Evolutionary conservation across 768 basidiomycete species (phyloP), one percentile per base, ranked within the genome.

Genomic region (Tulasnella sp.): DNA sequence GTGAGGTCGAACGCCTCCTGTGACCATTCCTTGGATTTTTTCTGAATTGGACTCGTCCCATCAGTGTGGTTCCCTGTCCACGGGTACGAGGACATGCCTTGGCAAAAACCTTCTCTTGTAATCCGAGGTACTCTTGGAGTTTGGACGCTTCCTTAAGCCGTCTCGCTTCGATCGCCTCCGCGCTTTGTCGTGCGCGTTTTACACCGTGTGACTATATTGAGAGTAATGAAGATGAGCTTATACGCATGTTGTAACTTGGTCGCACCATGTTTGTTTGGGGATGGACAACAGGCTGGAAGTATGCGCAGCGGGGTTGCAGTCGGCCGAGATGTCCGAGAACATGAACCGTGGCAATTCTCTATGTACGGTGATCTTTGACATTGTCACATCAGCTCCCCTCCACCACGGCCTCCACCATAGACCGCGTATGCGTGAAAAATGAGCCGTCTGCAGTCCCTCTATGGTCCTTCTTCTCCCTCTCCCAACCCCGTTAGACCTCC

Each of bases 1-100:
- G 92, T 94, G 39, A 84, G 70, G n/a, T 77, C 73, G 34, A 97
- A 78, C 0, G 88, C 80, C n/a, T 84, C 83, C 27, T 69, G 67
- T 59, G 81, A 79, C 77, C 78, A 88, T 58, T 88, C 86, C 51
- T 72, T 69, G 0, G 69, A 64, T 62, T 76, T 77, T 73, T 85
- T 90, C 92, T 97, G 66, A 49, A 41, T 12, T 4, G 6, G 29
- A 21, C 27, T 21, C 6, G 12, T 6, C 19, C 21, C 29, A 32
- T 34, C n/a, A 14, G 23, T 45, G 45, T 50, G 11, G 25, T 14
- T 31, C 9, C 9, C n/a, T 11, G 19, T 19, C 21, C 11, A 55
- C 52, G 21, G 17, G 40, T 45, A 37, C 25, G 52, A 14, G 32
- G 46, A 54, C 35, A 50, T 65, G 86, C 90, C 69, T 78, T 78